A percentile compares a stretch with the other conserved stretches of the same genome.
Conservation (phyloP, 306 rosid species). For the Prunus dulcis region DNA sequence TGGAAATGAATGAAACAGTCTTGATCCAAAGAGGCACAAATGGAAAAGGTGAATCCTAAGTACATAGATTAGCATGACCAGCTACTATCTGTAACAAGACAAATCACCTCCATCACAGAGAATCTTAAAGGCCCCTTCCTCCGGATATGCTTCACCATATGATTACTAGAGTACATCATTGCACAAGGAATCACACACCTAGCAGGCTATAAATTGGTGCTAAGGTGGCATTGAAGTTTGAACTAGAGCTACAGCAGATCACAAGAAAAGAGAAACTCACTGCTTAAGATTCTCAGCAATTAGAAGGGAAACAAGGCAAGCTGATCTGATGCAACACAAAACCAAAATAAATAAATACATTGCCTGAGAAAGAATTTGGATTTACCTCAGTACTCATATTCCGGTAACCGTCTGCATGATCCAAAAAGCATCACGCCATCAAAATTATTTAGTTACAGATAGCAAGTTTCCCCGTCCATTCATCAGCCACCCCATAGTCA, state of each 20-base stretch:
- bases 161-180: constrained; percentile 8
- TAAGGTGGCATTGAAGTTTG: constrained; percentile 8
- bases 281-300: too few relatives aligned
- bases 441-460: constrained; percentile 61
- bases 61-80: constrained; percentile 2
- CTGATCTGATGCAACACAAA: constrained; percentile 3
- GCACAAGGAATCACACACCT: constrained; percentile 16
- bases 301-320: not conserved
- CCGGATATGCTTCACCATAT: not conserved
- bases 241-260: constrained; percentile 7
- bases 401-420: constrained; percentile 35
- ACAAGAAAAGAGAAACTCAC: not conserved
- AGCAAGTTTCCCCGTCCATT: constrained; percentile 59
- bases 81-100: constrained; percentile 6
- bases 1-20: not conserved
- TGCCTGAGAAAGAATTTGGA: constrained; percentile 11
- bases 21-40: not conserved
- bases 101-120: not conserved
- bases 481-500: constrained; percentile 92
- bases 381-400: constrained; percentile 42
- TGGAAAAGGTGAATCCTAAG: not conserved
- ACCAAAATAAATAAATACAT: not conserved
- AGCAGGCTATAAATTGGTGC: constrained; percentile 11
- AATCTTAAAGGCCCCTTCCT: constrained; percentile 5
- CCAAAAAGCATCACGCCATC: constrained; percentile 25